phyloP scores from a whole-genome alignment of 768 basidiomycete species.

The Suillus weaverae region DNA sequence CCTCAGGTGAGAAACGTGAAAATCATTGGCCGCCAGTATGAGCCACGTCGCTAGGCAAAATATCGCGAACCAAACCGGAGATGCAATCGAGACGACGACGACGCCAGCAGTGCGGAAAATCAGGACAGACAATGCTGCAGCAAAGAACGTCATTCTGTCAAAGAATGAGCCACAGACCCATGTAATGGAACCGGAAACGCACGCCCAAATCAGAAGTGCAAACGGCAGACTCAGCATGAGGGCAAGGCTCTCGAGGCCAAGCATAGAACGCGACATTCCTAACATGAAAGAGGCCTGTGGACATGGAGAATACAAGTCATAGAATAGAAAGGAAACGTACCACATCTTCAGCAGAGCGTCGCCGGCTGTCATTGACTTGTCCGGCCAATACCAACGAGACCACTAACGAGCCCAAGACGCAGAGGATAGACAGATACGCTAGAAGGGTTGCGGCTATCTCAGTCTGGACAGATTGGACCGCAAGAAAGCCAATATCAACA shows the following conservation, averaged over 20 bases:
- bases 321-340: not conserved
- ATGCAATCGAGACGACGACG: not conserved
- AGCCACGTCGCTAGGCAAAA: not conserved
- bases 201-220: conserved; percentile 34
- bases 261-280: not conserved
- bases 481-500: conserved; percentile 12
- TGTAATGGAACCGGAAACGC: conserved; percentile 4
- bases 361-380: conserved; percentile 32
- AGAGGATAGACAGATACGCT: conserved; percentile 9
- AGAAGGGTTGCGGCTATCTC: not conserved
- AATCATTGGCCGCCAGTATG: not conserved
- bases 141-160: not conserved
- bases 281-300: conserved; percentile 6
- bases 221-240: conserved; percentile 35
- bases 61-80: not conserved
- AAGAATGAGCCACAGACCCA: not conserved
- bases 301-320: not conserved
- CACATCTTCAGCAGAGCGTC: conserved; percentile 9
- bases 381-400: conserved; percentile 9
- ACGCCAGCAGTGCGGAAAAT: not conserved
- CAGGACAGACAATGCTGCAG: not conserved
- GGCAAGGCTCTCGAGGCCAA: conserved; percentile 19
- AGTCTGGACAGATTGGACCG: not conserved
- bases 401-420: conserved; percentile 6
- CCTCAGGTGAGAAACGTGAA: not conserved